A percentile compares a stretch with the other conserved stretches of the same genome.
Evolutionary conservation across 441 rosid species (phyloP).

Genomic region (Melastoma candidum): DNA sequence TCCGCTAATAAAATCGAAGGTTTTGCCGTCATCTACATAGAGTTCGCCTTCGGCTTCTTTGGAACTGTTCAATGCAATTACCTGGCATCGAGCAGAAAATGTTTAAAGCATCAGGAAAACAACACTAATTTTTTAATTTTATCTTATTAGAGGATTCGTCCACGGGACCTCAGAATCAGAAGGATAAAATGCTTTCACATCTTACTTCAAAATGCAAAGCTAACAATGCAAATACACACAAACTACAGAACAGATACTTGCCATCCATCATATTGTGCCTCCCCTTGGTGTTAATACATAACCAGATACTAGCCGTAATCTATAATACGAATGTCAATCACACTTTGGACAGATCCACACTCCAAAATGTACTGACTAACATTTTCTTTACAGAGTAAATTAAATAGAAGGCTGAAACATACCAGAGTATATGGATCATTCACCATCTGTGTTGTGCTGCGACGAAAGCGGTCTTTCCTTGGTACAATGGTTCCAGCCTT

Average conservation of each 20-base stretch:
- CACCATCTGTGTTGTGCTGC: constrained; percentile 93
- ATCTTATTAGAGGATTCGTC: too few relatives aligned
- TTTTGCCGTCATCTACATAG: constrained; percentile 85
- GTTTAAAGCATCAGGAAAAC: constrained; percentile 3
- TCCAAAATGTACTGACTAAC: background rate
- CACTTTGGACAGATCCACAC: too few relatives aligned
- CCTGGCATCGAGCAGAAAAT: constrained; percentile 27
- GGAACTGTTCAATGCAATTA: constrained; percentile 86
- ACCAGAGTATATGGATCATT: constrained; percentile 97
- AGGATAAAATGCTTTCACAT: too few relatives aligned
- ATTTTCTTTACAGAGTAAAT: background rate
- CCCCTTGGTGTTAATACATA: too few relatives aligned
- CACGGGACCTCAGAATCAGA: too few relatives aligned
- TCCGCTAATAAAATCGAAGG: constrained; percentile 60
- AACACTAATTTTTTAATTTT: background rate
- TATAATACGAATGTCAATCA: too few relatives aligned
- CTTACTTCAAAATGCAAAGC: too few relatives aligned
- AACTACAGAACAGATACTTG: too few relatives aligned
- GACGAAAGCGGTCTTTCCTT: constrained; percentile 78
- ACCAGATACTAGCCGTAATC: too few relatives aligned
- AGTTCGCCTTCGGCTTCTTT: constrained; percentile 90
- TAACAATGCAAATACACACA: too few relatives aligned
- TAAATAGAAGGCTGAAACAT: constrained; percentile 14
- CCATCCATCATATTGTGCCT: too few relatives aligned
- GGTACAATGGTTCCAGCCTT: constrained; percentile 96